phyloP scores from a whole-genome alignment of 2,329 filamentous ascomycete genomes.

The Hymenoscyphus albidus region DNA sequence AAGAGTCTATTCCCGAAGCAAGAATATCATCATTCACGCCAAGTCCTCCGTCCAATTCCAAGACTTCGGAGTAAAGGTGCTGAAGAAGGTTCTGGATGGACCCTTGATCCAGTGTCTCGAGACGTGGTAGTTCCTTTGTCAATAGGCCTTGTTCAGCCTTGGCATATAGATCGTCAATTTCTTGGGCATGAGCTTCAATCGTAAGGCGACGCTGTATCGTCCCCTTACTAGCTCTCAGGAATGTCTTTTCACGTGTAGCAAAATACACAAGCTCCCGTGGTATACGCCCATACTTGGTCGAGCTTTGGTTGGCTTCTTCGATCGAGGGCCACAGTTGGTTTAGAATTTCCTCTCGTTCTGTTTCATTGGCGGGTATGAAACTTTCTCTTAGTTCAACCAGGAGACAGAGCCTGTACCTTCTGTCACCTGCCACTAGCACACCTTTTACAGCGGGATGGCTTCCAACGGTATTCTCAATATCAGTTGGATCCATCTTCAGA shows the following conservation, averaged over 20 bases:
- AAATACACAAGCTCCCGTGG: slow-evolving; percentile 34
- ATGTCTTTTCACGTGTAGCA: slow-evolving; percentile 32
- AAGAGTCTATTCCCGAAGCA: too few relatives aligned
- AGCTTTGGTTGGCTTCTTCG: slow-evolving; percentile 31
- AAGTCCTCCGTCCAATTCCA: too few relatives aligned
- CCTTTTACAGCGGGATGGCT: slow-evolving; percentile 35
- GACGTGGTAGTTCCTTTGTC: too few relatives aligned
- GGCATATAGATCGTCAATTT: slow-evolving; percentile 36
- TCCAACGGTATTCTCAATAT: slow-evolving; percentile 38
- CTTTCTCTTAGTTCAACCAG: slow-evolving; percentile 17
- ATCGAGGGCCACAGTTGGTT: slow-evolving; percentile 34
- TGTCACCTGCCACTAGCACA: slow-evolving; percentile 37
- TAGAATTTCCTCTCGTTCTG: slow-evolving; percentile 14
- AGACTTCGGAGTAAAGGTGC: too few relatives aligned
- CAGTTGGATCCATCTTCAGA: slow-evolving; percentile 43
- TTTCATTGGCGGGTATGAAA: neutral
- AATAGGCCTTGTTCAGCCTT: too few relatives aligned
- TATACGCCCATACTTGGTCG: slow-evolving; percentile 32
- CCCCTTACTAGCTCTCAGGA: slow-evolving; percentile 37
- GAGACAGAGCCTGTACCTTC: slow-evolving; percentile 16
- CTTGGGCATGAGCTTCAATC: slow-evolving; percentile 30
- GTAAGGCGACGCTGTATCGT: slow-evolving; percentile 37
- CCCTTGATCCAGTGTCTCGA: too few relatives aligned
- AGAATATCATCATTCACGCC: too few relatives aligned
- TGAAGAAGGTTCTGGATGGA: too few relatives aligned